Evolutionary conservation across 2,329 filamentous ascomycete genomes (phyloP), one percentile per base, ranked within the genome.

Genomic region (Diaporthe sp.): DNA sequence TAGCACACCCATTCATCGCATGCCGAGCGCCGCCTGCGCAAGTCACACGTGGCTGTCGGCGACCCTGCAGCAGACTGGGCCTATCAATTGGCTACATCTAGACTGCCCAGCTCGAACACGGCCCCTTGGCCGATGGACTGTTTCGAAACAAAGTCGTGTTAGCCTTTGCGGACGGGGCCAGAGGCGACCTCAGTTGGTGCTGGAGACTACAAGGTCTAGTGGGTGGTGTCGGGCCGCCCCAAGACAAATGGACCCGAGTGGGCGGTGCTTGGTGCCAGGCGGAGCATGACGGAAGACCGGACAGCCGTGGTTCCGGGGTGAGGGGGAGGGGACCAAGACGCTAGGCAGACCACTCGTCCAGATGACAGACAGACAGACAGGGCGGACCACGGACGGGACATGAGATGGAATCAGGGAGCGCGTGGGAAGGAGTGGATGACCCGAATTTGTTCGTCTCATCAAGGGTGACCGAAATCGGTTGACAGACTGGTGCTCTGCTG

Each of bases 111-210:
- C 17, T 44, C 58, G 37, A 34, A 22, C 25, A 49, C 25, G 42
- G 25, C 42, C 42, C 1, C 65, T 55, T 55, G 65, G 49, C 34
- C 49, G 9, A 19, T 28, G 46, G 34, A 8, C n/a, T 8, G 65
- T 55, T 70, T 70, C 65, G 65, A 70, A 70, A 70, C 65, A 70
- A 70, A 70, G n/a, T 44, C 49, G 31, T 22, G 49, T 39, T 28
- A 22, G n/a, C 34, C 49, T 28, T 19, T 8, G 13, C 34, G 46
- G 34, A 42, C 49, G 6, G 4, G 61, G n/a, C n/a, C 13, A 8
- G 5, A 9, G 65, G 31, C 49, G n/a, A 53, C 15, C 65, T 39
- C 28, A 25, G 17, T 25, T 17, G 25, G 37, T 15, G 49, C 10
- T 15, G 22, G 15, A 31, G 28, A 37, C 46, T 31, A 25, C 13